These are phyloP conservation scores for Tolypocladium endophyticum DNA, from an alignment of 2,329 filamentous ascomycete species.

Conservation along the genomic window DNA sequence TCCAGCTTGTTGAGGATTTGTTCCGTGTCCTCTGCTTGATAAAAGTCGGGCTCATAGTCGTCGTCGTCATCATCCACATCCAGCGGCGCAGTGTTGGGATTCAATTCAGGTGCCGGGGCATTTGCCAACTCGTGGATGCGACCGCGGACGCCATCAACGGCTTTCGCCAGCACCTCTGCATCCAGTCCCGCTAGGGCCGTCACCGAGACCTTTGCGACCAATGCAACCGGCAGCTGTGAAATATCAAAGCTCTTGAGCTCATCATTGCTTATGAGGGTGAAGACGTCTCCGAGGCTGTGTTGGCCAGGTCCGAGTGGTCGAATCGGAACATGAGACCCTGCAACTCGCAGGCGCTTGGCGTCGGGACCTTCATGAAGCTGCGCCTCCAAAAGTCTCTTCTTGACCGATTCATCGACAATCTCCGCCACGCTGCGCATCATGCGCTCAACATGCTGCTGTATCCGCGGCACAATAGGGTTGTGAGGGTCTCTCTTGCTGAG, in stretches of 20 bases:
- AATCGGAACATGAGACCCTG: constrained; percentile 36
- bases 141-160: constrained; percentile 53
- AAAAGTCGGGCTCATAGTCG: constrained; percentile 85
- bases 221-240: constrained; percentile 60
- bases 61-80: constrained; percentile 70
- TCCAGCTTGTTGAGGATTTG: constrained; percentile 72
- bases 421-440: constrained; percentile 70
- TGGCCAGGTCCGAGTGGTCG: constrained; percentile 65
- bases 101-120: constrained; percentile 34
- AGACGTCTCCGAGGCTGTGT: constrained; percentile 72
- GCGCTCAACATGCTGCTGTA: constrained; percentile 80
- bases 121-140: constrained; percentile 36
- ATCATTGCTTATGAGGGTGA: constrained; percentile 66
- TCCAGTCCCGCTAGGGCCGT: constrained; percentile 67
- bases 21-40: constrained; percentile 64
- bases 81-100: constrained; percentile 48
- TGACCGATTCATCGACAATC: constrained; percentile 64
- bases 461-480: constrained; percentile 62
- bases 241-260: constrained; percentile 75
- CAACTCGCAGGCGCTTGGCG: constrained; percentile 71
- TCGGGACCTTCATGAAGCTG: constrained; percentile 67
- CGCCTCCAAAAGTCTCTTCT: constrained; percentile 64
- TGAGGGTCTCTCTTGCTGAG: constrained; percentile 78
- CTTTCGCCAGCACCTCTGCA: constrained; percentile 55
- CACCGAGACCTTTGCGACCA: constrained; percentile 74